Base-by-base conservation (phyloP, 2,329 filamentous ascomycete species). In the Fusarium hainanense region DNA sequence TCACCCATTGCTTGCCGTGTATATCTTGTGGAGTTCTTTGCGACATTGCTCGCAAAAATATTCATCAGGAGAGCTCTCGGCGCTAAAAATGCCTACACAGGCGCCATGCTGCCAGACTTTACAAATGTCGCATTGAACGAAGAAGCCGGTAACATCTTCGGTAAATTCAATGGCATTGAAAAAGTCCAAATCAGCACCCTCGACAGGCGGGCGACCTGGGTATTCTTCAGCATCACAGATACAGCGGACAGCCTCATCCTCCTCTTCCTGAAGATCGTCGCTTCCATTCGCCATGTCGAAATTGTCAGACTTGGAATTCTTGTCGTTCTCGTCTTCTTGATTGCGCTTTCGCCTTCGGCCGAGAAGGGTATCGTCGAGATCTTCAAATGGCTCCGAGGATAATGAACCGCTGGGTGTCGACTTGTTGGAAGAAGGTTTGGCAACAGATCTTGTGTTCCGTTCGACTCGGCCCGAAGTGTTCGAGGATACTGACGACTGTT, bases 41-140 rank as follows among this genome's bases (percentile, higher is more conserved):
- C 92, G 90, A 82, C 96, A 99, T 79, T 93, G 88, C 82, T 99
- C 96, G 82, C 96, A 99, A 78, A 96, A 99, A 83, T 99, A 99
- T 80, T 98, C 94, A 57, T 98, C 95, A 12, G 96, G 96, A 71
- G 93, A 95, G 79, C 92, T 91, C 73, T 93, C 91, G 80, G 97
- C 95, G 73, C 96, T 96, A 83, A 97, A 94, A 76, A 99, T 97
- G 65, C 96, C 95, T 63, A 99, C 95, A 77, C 96, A 99, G 65
- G 94, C 95, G 75, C 96, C 96, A 79, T 99, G 96, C 80, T 99
- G 96, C 96, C 95, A 99, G 69, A 98, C 96, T 79, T 97, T 97
- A 85, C 96, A 99, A 70, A 93, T 86, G 82, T 98, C 96, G 87
- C 96, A 99, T 84, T 98, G 95, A 72, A 99, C 94, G 81, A 98